Conservation (phyloP, 2,329 filamentous ascomycete species). For the Epichloe sylvatica region DNA sequence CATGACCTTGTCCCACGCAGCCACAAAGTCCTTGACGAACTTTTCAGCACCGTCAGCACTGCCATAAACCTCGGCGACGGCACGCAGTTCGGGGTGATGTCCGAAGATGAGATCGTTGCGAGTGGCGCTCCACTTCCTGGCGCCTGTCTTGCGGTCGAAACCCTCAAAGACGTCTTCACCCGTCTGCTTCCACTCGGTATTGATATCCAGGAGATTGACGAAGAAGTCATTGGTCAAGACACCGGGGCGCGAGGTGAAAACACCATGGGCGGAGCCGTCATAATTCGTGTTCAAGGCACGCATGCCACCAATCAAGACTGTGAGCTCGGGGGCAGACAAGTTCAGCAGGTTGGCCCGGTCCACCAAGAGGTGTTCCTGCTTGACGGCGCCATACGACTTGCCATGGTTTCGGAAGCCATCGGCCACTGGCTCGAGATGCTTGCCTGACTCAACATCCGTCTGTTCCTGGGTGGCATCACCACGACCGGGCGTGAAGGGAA, state of each 20-base stretch:
- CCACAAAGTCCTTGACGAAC: constrained; percentile 58
- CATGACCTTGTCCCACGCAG: constrained; percentile 62
- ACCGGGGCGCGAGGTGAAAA: constrained; percentile 55
- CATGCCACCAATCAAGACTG: constrained; percentile 57
- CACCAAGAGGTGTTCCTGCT: constrained; percentile 55
- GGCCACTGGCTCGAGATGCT: constrained; percentile 51
- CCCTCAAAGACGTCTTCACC: constrained; percentile 47
- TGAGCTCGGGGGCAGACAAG: constrained; percentile 56
- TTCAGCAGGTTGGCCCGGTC: constrained; percentile 59
- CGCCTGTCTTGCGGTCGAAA: constrained; percentile 48
- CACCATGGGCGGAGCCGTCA: constrained; percentile 51
- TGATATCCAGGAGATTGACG: constrained; percentile 58
- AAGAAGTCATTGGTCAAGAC: constrained; percentile 70
- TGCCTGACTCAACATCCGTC: constrained; percentile 52
- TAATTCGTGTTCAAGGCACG: constrained; percentile 57
- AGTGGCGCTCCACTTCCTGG: constrained; percentile 55
- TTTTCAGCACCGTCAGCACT: constrained; percentile 43
- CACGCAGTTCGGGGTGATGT: constrained; percentile 59
- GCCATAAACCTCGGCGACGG: constrained; percentile 56
- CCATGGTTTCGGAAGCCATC: constrained; percentile 76
- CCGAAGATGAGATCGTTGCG: constrained; percentile 59
- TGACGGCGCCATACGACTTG: constrained; percentile 43
- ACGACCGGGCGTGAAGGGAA: constrained; percentile 62
- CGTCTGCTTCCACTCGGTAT: constrained; percentile 43
- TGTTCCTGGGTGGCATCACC: constrained; percentile 57